These are phyloP conservation scores for Apiospora arundinis DNA, from an alignment of 2,329 filamentous ascomycete species.

Conservation along the genomic window DNA sequence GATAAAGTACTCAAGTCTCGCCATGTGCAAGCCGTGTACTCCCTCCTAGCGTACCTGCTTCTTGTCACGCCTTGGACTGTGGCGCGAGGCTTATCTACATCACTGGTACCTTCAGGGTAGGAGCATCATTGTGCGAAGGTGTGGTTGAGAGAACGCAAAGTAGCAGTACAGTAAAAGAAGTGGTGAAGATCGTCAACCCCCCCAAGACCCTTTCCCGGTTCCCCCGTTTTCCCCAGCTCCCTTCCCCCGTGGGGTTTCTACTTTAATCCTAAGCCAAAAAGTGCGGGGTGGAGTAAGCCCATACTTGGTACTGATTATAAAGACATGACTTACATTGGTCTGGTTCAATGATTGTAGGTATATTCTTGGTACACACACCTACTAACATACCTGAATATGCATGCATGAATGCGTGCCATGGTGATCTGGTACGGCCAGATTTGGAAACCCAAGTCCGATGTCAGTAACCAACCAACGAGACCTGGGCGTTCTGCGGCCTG, in stretches of 20 bases:
- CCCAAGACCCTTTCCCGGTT: background rate
- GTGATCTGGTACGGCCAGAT: background rate
- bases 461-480: background rate
- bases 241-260: constrained; percentile 2
- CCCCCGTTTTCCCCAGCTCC: background rate
- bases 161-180: background rate
- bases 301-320: background rate
- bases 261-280: background rate
- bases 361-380: background rate
- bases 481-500: background rate
- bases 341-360: too few relatives aligned
- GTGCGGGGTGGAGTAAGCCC: background rate
- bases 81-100: too few relatives aligned
- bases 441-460: background rate
- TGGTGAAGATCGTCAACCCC: background rate
- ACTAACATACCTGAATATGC: background rate
- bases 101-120: background rate
- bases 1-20: too few relatives aligned
- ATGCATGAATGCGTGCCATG: background rate
- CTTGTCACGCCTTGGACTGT: too few relatives aligned
- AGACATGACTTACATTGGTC: too few relatives aligned
- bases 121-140: background rate
- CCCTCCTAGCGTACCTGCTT: background rate
- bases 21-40: background rate
- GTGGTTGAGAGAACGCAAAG: background rate